Evolutionary conservation across 371 early-diverging fungal genomes (phyloP), one percentile per base, ranked within the genome.

Genomic region (Apophysomyces trapeziformis): DNA sequence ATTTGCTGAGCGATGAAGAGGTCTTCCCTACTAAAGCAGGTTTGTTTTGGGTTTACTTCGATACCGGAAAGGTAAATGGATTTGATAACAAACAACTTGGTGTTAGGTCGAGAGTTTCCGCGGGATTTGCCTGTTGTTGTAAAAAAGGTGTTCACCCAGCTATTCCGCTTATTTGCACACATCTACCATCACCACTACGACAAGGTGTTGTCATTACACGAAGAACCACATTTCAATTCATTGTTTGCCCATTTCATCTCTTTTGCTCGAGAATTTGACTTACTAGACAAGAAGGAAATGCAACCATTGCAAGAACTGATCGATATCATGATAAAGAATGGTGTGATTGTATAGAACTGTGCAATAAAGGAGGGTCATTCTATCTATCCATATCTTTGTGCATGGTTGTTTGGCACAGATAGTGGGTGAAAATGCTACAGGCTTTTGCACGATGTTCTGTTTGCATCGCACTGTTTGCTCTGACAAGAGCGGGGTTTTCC

Each of bases 101-200:
- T 7, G 26, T 13, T 62, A 85, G 86, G 85, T 2, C 79, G 79
- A 36, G 92, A 93, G 8, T 98, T 98, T 69, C 95, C 97, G 38
- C 76, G 78, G 47, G 92, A 95, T 38, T 93, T 96, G 69, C 82
- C 80, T 21, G 68, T 74, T 7, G 89, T 88, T 2, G 79, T 94
- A 32, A 82, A 86, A 56, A 77, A 79, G 14, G 93, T 96, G 61
- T 89, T 88, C 77, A 88, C 89, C 64, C 96, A 96, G 60, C 75
- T 96, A 60, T 92, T 95, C 72, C 91, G 97, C 61, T 85, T 98
- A 13, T 89, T 96, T 72, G 95, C 93, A 2, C 98, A 98, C 75
- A 92, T 98, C 46, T 98, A 95, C 76, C 92, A 94, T 76, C 72
- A 87, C n/a, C 98, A 98, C 71, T 95, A 93, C 65, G 93, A 93